Base-by-base conservation (phyloP, 225 moss, liverwort and hornwort species). In the Neckera pumila region DNA sequence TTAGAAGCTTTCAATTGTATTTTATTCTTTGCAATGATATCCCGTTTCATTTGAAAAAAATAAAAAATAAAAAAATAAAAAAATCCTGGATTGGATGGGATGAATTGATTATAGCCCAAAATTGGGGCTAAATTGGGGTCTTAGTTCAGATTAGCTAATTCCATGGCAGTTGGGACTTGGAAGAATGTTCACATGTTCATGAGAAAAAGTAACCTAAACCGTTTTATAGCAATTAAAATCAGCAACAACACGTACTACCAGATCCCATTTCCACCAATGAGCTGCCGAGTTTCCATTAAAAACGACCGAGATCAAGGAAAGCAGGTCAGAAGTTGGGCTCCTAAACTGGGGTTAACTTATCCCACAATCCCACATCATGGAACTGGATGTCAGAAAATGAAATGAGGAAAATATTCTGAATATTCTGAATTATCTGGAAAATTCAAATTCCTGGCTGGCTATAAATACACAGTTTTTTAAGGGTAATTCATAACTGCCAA, bases 201-300 rank as follows among this genome's bases (percentile, higher is more conserved):
- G 17, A 76, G 59, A 77, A 59, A 64, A 59, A 12, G 19, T 22
- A 70, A 31, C 19, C 12, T 4, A 43, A 73, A 28, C 60, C 33
- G 4, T 70, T 56, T n/a, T 25, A 21, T 62, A 8, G 56, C 72
- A 74, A 75, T 25, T 36, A 30, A 45, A 76, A 38, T 31, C 47
- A 66, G 26, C 17, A 14, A 2, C 14, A 3, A 6, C 58, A 73
- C 49, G 49, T 60, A 17, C 76, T 4, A 76, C 0, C 42, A 81
- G 75, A 88, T 90, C 61, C 70, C 56, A 43, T 87, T 79, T 88
- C 56, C 25, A 28, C 86, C 86, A 90, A 82, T 90, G 47, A n/a
- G 8, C 4, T 61, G 28, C 54, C 66, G 9, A 69, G 47, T 76
- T 49, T 23, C 17, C 43, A 70, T 59, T 66, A 4, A 45, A 70